phyloP scores from a whole-genome alignment of 805 yeast genomes.

The Wickerhamiella qilinensis region DNA sequence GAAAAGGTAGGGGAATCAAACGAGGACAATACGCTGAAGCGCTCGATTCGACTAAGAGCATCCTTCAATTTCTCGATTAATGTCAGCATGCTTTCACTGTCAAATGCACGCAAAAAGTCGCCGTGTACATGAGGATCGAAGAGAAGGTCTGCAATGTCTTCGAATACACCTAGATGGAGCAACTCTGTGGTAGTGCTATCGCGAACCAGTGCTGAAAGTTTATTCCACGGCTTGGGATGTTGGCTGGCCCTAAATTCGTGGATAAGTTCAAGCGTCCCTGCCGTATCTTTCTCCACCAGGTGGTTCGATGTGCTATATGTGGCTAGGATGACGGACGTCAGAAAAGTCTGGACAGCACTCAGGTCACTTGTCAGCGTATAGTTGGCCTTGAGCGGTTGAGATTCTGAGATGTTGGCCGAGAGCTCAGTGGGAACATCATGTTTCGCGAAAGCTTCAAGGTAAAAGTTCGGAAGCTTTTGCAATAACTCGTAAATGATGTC shows the following conservation, averaged over 20 bases:
- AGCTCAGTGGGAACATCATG: slow-evolving; percentile 8
- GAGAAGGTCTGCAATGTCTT: slow-evolving; percentile 1
- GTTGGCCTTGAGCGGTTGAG: background rate
- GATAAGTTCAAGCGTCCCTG: background rate
- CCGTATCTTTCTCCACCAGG: background rate
- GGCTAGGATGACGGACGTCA: background rate
- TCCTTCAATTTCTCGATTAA: slow-evolving; percentile 5
- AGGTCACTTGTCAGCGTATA: slow-evolving; percentile 3
- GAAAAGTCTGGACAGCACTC: slow-evolving; percentile 1
- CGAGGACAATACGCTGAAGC: slow-evolving; percentile 3
- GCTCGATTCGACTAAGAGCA: slow-evolving; percentile 6
- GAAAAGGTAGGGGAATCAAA: background rate
- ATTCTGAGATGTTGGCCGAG: background rate
- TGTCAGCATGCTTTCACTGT: background rate
- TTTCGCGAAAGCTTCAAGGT: slow-evolving; percentile 1
- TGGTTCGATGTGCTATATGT: background rate
- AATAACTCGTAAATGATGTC: slow-evolving; percentile 12
- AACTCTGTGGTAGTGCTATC: slow-evolving; percentile 17
- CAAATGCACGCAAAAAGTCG: slow-evolving; percentile 1
- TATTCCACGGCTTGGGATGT: slow-evolving; percentile 28
- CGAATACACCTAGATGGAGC: slow-evolving; percentile 1
- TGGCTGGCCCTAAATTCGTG: background rate
- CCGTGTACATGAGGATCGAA: background rate
- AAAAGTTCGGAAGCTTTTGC: slow-evolving; percentile 1
- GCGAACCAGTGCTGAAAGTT: slow-evolving; percentile 46